Base-by-base conservation (phyloP, 371 early-diverging fungal genomes). In the Apophysomyces ossiformis region DNA sequence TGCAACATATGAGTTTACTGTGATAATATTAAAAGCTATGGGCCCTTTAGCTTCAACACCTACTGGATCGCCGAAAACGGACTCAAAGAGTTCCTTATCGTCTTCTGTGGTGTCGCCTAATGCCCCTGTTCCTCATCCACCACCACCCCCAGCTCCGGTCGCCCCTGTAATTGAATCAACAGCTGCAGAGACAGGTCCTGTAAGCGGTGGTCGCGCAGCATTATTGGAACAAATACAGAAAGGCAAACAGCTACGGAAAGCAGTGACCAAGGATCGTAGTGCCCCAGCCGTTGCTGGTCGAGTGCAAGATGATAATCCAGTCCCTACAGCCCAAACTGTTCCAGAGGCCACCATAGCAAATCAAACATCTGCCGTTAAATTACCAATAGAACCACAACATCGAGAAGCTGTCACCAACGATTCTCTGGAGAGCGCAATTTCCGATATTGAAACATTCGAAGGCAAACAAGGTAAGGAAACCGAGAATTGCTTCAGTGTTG, bases 261-360 rank as follows among this genome's bases (percentile, higher is more conserved):
- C 81, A 0, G 61, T 58, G 16, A 84, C 81, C 7, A 77, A 81
- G 57, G 84, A 84, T 63, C 79, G 81, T 37, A 81, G 81, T 54
- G 63, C 62, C 18, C 66, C 79, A 35, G 61, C 78, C 1, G 64
- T 72, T 37, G 58, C 76, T 35, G 81, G 83, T 2, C 71, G 47
- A 46, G 78, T 82, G 9, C 44, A 69, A 44, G 60, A 61, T 7
- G 67, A 59, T 16, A 47, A 44, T 7, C 92, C 92, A 36, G 93
- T 18, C 93, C 90, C 37, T 94, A 56, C 41, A 37, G 35, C 67
- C 15, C 43, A 61, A 18, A 38, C 64, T 9, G 37, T 57, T 57
- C 37, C 45, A 11, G 26, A 35, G 16, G 37, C 61, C 4, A 39
- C 63, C 7, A 18, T 32, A 5, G 7, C 60, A 11, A 46, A 57